These are phyloP conservation scores for Gracilaria gracilis DNA, from an alignment of 23 red algal genomes.

Conservation along the genomic window DNA sequence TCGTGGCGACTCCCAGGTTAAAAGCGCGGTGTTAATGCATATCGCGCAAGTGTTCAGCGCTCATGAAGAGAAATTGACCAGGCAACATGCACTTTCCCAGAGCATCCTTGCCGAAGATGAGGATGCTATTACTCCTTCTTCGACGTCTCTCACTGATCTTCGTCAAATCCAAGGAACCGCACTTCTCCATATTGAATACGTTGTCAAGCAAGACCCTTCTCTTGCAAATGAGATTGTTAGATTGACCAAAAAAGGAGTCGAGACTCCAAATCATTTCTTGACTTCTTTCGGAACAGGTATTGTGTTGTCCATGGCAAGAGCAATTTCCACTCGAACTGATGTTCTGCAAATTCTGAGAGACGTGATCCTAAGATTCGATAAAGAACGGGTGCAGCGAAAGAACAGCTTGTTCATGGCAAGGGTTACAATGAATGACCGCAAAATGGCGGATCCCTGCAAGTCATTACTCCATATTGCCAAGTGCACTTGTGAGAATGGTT, in stretches of 20 bases:
- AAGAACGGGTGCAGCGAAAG: slow-evolving; percentile 33
- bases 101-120: slow-evolving; percentile 64
- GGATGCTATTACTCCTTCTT: slow-evolving; percentile 54
- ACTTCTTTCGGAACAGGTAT: slow-evolving; percentile 65
- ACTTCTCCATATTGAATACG: slow-evolving; percentile 68
- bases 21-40: slow-evolving; percentile 46
- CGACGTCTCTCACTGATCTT: slow-evolving; percentile 46
- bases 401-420: slow-evolving; percentile 51
- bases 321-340: slow-evolving; percentile 35
- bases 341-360: slow-evolving; percentile 55
- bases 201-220: slow-evolving; percentile 65
- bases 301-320: slow-evolving; percentile 38
- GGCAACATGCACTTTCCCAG: slow-evolving; percentile 40
- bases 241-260: slow-evolving; percentile 54
- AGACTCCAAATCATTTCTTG: slow-evolving; percentile 55
- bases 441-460: slow-evolving; percentile 46
- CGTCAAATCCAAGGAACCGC: slow-evolving; percentile 71
- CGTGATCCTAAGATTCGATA: slow-evolving; percentile 41
- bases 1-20: slow-evolving; percentile 37
- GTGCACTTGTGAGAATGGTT: slow-evolving; percentile 63
- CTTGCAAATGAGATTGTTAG: slow-evolving; percentile 52
- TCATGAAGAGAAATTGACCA: slow-evolving; percentile 50
- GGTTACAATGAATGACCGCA: slow-evolving; percentile 51
- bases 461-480: slow-evolving; percentile 57
- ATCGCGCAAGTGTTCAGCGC: slow-evolving; percentile 49